Evolutionary conservation across 495 filamentous ascomycete genomes (phyloP).

Genomic region (Bryoglossum gracile): DNA sequence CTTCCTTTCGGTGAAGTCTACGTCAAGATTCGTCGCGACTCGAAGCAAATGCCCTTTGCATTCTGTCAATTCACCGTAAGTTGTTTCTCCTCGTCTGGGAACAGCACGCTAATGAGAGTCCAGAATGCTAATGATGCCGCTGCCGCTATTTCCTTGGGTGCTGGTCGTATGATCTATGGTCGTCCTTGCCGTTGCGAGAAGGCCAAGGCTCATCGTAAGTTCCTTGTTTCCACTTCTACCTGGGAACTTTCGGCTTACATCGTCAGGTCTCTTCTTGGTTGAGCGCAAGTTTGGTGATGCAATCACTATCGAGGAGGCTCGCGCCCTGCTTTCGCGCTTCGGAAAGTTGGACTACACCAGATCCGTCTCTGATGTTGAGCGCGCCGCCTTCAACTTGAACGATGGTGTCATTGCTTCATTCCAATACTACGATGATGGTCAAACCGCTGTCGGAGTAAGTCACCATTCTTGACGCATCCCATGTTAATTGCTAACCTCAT

Average conservation of each 20-base stretch:
- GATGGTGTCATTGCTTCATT: conserved; percentile 47
- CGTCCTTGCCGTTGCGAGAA: conserved; percentile 53
- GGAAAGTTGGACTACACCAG: conserved; percentile 25
- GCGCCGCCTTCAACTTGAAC: conserved; percentile 18
- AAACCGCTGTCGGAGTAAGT: conserved; percentile 36
- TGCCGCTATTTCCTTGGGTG: conserved; percentile 38
- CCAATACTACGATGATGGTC: conserved; percentile 33
- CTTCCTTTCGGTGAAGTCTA: conserved; percentile 45
- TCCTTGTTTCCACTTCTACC: neutral
- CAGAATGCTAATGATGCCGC: conserved; percentile 38
- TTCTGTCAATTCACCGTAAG: conserved; percentile 56
- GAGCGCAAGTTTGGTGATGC: conserved; percentile 34
- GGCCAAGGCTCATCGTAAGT: conserved; percentile 51
- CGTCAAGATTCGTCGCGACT: conserved; percentile 56
- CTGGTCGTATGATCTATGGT: conserved; percentile 42
- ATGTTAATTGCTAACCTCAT: neutral
- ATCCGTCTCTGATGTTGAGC: conserved; percentile 24
- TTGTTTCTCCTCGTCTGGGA: neutral
- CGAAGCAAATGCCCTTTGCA: conserved; percentile 51
- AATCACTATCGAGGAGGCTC: conserved; percentile 37
- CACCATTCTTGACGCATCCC: conserved; percentile 2
- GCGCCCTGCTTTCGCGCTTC: conserved; percentile 31
- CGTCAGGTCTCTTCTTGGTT: conserved; percentile 44
- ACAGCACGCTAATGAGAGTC: conserved; percentile 23
- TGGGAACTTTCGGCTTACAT: conserved; percentile 7